Base-by-base conservation (phyloP, 345 rosid genomes). In the Eucalyptus albens region DNA sequence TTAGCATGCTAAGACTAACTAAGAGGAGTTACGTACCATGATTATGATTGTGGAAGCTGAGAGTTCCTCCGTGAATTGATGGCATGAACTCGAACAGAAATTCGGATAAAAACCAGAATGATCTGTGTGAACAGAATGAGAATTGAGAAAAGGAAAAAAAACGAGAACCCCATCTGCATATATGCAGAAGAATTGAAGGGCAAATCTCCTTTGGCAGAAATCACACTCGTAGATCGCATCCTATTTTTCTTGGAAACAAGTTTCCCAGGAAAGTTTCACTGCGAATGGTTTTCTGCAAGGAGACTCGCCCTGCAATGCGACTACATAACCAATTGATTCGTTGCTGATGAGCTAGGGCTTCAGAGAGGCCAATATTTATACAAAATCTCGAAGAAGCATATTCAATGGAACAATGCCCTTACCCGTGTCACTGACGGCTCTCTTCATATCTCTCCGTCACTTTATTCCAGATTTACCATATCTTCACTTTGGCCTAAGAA, bases 181-280 rank as follows among this genome's bases (percentile, higher is more conserved):
- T 27, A 31, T 87, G 86, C 86, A 77, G 88, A 56, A 12, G 88
- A 89, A 89, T 87, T 86, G 88, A 86, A 14, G 90, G 86, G 90
- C 90, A 89, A 89, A 89, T 89, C 90, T 86, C 90, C 90, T 89
- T 94, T 93, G 97, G 97, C 97, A 94, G 86, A 88, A 88, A 89
- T 86, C 86, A 49, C 45, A 11, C 82, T 72, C 26, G 40, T 21
- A 72, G 26, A 72, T 37, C 15, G 7, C 45, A 72, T 72, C 45
- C 14, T 26, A 62, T 24, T 91, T 62, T 37, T 37, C 82, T 82
- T 89, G 59, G 77, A 13, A 37, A 33, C 62, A 87, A 81, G 85
- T 77, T 88, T 86, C 91, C 90, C 50, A 33, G 88, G 90, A 89
- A 89, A 19, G 26, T 72, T 72, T 72, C 82, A 37, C 82, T 37